A percentile compares a stretch with the other conserved stretches of the same genome.
These are phyloP conservation scores for Lentinula aciculospora DNA, from an alignment of 768 basidiomycete genomes.

Conservation along the genomic window DNA sequence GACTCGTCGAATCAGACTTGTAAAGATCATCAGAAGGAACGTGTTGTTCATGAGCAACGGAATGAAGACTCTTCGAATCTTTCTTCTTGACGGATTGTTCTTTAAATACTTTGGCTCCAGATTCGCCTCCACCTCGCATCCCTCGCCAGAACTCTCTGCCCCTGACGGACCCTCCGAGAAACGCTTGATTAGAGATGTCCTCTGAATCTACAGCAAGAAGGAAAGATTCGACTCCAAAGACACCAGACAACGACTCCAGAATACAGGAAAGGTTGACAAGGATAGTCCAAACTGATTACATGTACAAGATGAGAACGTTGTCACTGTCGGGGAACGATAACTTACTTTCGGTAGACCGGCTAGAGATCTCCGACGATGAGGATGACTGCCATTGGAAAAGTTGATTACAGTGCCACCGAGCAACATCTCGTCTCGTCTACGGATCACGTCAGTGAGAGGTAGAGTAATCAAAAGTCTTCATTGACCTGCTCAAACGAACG, in stretches of 20 bases:
- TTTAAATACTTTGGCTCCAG: slow-evolving; percentile 54
- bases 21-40: neutral
- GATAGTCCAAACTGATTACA: slow-evolving; percentile 39
- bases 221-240: slow-evolving; percentile 55
- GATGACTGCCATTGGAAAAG: slow-evolving; percentile 34
- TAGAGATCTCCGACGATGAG: neutral
- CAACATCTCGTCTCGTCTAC: slow-evolving; percentile 46
- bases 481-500: slow-evolving; percentile 55
- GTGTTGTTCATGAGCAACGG: neutral
- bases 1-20: slow-evolving; percentile 13
- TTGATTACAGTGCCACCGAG: slow-evolving; percentile 59
- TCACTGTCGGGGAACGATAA: neutral
- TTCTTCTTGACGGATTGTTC: slow-evolving; percentile 25
- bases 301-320: neutral
- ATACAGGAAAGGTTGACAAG: slow-evolving; percentile 45
- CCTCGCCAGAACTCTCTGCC: slow-evolving; percentile 67
- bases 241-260: slow-evolving; percentile 46
- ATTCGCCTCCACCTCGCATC: slow-evolving; percentile 50
- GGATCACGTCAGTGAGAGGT: slow-evolving; percentile 17
- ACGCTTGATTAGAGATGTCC: slow-evolving; percentile 42
- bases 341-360: slow-evolving; percentile 3
- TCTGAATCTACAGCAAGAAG: slow-evolving; percentile 53
- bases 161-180: slow-evolving; percentile 54
- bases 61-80: neutral
- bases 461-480: neutral